Evolutionary conservation across 2,329 filamentous ascomycete genomes (phyloP).

Genomic region (Pseudogymnoascus verrucosus): DNA sequence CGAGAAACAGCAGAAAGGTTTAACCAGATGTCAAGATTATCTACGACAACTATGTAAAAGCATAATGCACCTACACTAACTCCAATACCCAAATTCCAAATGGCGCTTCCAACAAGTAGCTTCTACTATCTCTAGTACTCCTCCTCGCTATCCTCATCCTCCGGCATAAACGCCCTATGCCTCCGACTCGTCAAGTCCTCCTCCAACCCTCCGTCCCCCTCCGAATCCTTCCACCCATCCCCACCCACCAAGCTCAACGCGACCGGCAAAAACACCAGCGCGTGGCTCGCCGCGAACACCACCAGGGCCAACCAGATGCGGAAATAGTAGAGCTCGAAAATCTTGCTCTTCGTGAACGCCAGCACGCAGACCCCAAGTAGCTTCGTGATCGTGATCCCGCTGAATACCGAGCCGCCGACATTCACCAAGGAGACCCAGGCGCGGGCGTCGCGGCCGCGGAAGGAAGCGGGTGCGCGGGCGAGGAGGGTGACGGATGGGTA

Average conservation of each 20-base stretch:
- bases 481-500: slow-evolving; percentile 80
- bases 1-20: neutral
- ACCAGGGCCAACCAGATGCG: slow-evolving; percentile 91
- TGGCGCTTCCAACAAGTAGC: neutral
- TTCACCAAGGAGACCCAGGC: slow-evolving; percentile 92
- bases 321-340: slow-evolving; percentile 99
- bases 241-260: slow-evolving; percentile 80
- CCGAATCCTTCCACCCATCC: slow-evolving; percentile 71
- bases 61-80: neutral
- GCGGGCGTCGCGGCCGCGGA: slow-evolving; percentile 74
- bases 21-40: neutral
- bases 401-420: slow-evolving; percentile 89
- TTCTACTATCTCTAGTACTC: slow-evolving; percentile 9
- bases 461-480: slow-evolving; percentile 68
- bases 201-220: slow-evolving; percentile 79
- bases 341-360: slow-evolving; percentile 93
- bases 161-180: slow-evolving; percentile 68
- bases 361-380: slow-evolving; percentile 84
- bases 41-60: neutral
- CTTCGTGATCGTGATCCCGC: slow-evolving; percentile 93
- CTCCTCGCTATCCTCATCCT: slow-evolving; percentile 55
- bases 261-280: slow-evolving; percentile 85
- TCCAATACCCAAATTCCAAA: slow-evolving; percentile 3
- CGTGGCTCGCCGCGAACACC: slow-evolving; percentile 78
- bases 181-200: slow-evolving; percentile 76